phyloP scores from a whole-genome alignment of 2,329 filamentous ascomycete genomes.

The Penicillium sp. region DNA sequence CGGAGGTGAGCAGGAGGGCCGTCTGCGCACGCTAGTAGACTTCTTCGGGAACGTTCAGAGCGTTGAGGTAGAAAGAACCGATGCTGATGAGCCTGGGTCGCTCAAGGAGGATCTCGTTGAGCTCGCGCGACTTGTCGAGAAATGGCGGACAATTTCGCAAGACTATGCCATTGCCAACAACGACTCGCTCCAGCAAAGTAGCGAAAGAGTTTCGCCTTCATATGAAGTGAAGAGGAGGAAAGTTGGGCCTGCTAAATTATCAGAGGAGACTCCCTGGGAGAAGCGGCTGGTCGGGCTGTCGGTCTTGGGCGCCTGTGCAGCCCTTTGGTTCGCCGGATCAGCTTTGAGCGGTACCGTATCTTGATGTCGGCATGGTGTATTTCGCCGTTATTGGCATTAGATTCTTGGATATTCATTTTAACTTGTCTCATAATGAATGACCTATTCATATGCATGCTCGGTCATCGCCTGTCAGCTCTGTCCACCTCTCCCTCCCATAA shows the following conservation, averaged over 20 bases:
- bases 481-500: not conserved
- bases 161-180: conserved; percentile 36
- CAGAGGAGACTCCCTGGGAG: conserved; percentile 71
- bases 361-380: conserved; percentile 16
- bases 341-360: conserved; percentile 33
- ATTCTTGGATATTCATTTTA: conserved; percentile 9
- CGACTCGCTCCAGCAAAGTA: conserved; percentile 25
- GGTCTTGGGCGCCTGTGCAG: conserved; percentile 41
- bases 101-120: conserved; percentile 74
- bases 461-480: not conserved
- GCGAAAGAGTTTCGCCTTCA: conserved; percentile 17
- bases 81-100: conserved; percentile 55
- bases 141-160: conserved; percentile 48
- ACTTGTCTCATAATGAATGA: not conserved
- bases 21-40: conserved; percentile 84
- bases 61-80: conserved; percentile 78
- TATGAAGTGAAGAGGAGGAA: conserved; percentile 43
- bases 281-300: conserved; percentile 46
- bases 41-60: conserved; percentile 99
- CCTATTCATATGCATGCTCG: conserved; percentile 2
- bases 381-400: conserved; percentile 5
- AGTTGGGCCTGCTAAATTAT: conserved; percentile 60
- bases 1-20: conserved; percentile 77
- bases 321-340: conserved; percentile 43
- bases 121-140: conserved; percentile 67